Evolutionary conservation across 2,329 filamentous ascomycete genomes (phyloP).

Genomic region (Beauveria sp.): DNA sequence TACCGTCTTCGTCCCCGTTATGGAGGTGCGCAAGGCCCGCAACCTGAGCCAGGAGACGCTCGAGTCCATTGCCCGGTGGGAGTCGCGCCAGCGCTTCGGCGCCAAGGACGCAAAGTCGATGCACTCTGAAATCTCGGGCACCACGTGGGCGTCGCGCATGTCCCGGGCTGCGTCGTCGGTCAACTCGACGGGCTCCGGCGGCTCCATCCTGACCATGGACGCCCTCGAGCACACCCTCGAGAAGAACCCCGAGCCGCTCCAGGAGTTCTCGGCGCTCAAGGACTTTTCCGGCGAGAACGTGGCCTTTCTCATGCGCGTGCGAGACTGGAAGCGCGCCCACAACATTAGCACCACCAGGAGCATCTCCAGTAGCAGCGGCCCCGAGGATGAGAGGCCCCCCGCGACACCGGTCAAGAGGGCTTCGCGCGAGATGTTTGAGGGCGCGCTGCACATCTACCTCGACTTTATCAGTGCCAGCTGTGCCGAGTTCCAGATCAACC

Average conservation of each 20-base stretch:
- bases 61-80: conserved; percentile 41
- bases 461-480: conserved; percentile 53
- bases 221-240: conserved; percentile 52
- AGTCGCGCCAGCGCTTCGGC: conserved; percentile 27
- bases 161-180: conserved; percentile 25
- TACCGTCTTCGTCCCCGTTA: conserved; percentile 55
- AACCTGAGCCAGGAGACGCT: conserved; percentile 39
- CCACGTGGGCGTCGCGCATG: conserved; percentile 30
- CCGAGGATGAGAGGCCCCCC: conserved; percentile 12
- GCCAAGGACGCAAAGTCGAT: conserved; percentile 25
- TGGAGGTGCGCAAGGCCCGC: conserved; percentile 42
- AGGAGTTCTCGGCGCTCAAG: conserved; percentile 52
- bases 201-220: conserved; percentile 49
- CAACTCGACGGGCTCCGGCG: conserved; percentile 23
- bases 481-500: conserved; percentile 60
- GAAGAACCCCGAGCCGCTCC: conserved; percentile 47
- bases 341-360: conserved; percentile 14
- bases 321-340: conserved; percentile 40
- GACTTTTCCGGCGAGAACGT: conserved; percentile 65
- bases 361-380: conserved; percentile 8
- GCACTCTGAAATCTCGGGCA: conserved; percentile 24
- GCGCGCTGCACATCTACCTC: conserved; percentile 52
- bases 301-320: conserved; percentile 52
- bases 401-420: conserved; percentile 20
- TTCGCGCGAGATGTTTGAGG: conserved; percentile 45